These are phyloP conservation scores for Tuber magnatum DNA, from an alignment of 495 filamentous ascomycete genomes.

Conservation along the genomic window DNA sequence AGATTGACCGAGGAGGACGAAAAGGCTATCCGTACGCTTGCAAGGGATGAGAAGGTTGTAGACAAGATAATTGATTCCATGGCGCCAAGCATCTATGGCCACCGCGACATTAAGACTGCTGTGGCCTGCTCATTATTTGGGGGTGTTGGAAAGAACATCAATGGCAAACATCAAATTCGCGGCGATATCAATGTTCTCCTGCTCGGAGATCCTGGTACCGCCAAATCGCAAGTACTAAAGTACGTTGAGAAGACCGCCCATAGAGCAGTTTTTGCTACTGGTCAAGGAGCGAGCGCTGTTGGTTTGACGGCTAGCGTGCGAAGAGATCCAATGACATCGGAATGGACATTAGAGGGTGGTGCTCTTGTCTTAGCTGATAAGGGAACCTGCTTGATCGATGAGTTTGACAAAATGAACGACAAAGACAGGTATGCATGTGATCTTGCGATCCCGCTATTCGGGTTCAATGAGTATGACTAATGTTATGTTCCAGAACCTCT, in stretches of 20 bases:
- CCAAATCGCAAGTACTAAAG: slow-evolving; percentile 87
- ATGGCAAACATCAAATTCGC: slow-evolving; percentile 80
- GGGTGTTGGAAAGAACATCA: slow-evolving; percentile 82
- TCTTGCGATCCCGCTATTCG: not conserved
- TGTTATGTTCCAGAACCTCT: slow-evolving; percentile 54
- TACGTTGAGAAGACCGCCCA: slow-evolving; percentile 98
- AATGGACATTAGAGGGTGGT: slow-evolving; percentile 98
- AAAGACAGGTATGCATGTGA: slow-evolving; percentile 55
- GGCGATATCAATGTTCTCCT: slow-evolving; percentile 97
- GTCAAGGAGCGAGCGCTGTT: slow-evolving; percentile 93
- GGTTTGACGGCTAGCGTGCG: slow-evolving; percentile 97
- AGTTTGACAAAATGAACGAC: slow-evolving; percentile 99
- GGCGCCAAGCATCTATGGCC: slow-evolving; percentile 94
- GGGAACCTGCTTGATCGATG: slow-evolving; percentile 94
- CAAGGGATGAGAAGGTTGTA: slow-evolving; percentile 81
- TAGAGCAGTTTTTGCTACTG: slow-evolving; percentile 92
- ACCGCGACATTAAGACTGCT: slow-evolving; percentile 95
- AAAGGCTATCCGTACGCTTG: slow-evolving; percentile 76
- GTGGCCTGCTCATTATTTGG: slow-evolving; percentile 91
- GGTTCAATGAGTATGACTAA: slow-evolving; percentile 21
- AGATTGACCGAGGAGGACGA: slow-evolving; percentile 93
- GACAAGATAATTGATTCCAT: slow-evolving; percentile 94
- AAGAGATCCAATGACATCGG: slow-evolving; percentile 87
- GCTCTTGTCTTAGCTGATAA: slow-evolving; percentile 92
- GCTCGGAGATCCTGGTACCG: slow-evolving; percentile 91